Percentiles rank a stretch among this genome's conserved stretches.
phyloP scores from a whole-genome alignment of 768 basidiomycete genomes.

The Lenzites betulinus region DNA sequence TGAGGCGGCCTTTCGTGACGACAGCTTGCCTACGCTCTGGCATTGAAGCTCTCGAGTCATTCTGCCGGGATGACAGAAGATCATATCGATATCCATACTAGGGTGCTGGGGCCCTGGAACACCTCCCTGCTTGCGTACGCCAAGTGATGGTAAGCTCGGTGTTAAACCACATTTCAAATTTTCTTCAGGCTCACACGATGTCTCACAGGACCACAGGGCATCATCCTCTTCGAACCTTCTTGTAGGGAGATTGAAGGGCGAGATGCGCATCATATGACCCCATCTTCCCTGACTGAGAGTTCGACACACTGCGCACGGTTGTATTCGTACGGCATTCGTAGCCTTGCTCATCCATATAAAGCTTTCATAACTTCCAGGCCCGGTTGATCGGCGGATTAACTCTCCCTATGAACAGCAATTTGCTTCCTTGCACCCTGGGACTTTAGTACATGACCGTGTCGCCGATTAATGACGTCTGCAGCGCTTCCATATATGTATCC shows the following conservation, averaged over 20 bases:
- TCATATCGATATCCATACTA: not conserved
- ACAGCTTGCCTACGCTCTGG: not conserved
- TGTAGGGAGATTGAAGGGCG: not conserved
- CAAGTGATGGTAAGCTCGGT: not conserved
- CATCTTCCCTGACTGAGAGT: not conserved
- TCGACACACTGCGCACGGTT: not conserved
- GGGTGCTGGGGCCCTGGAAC: not conserved
- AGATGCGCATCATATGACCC: not conserved
- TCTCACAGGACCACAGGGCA: not conserved
- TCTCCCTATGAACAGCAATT: not conserved
- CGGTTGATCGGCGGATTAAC: not conserved
- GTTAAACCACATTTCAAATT: not conserved
- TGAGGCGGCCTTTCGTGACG: not conserved
- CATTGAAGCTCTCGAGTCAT: not conserved
- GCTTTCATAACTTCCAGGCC: not conserved
- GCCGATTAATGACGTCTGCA: no score
- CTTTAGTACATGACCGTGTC: no score
- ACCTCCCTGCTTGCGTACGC: not conserved
- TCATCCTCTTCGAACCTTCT: not conserved
- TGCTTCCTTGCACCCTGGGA: not conserved
- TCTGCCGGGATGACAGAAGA: not conserved
- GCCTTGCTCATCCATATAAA: not conserved
- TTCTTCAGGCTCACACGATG: not conserved
- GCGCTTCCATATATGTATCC: not conserved
- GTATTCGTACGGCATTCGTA: not conserved